These are phyloP conservation scores for Plasmodium billcollinsi DNA, from an alignment of 169 alveolate species.

Conservation along the genomic window DNA sequence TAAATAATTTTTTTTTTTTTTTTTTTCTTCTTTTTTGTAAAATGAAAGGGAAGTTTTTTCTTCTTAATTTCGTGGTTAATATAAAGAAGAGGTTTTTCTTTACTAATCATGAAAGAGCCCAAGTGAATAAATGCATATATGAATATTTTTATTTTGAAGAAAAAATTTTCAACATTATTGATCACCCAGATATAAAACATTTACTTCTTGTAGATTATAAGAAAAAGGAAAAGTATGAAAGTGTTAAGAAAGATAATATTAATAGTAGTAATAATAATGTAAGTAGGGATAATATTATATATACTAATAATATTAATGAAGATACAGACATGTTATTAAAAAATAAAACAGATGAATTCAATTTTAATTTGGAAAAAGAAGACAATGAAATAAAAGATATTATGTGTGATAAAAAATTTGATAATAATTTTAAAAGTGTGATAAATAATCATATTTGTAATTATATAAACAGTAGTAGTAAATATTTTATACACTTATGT, in stretches of 20 bases:
- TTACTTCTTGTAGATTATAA: not conserved
- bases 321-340: not conserved
- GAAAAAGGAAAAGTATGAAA: slow-evolving; percentile 2
- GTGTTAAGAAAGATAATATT: not conserved
- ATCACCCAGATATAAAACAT: slow-evolving; percentile 4
- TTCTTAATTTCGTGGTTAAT: slow-evolving; percentile 15
- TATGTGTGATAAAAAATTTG: slow-evolving; percentile 2
- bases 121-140: slow-evolving; percentile 42
- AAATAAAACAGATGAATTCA: no score
- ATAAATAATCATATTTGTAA: slow-evolving; percentile 15
- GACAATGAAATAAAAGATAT: slow-evolving; percentile 3
- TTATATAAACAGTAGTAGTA: slow-evolving; percentile 51
- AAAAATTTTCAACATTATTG: slow-evolving; percentile 50
- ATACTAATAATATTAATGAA: not conserved
- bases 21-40: no score
- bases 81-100: slow-evolving; percentile 65
- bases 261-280: not conserved
- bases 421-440: slow-evolving; percentile 21
- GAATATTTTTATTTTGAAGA: slow-evolving; percentile 65
- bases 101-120: slow-evolving; percentile 18
- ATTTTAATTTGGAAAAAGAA: not conserved
- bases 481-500: slow-evolving; percentile 44
- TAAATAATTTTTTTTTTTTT: no score
- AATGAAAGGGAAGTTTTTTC: not conserved
- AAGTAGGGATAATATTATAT: not conserved